A percentile compares a stretch with the other conserved stretches of the same genome.
Evolutionary conservation across 2,329 filamentous ascomycete genomes (phyloP).

Genomic region (Rhinocladiella mackenziei): DNA sequence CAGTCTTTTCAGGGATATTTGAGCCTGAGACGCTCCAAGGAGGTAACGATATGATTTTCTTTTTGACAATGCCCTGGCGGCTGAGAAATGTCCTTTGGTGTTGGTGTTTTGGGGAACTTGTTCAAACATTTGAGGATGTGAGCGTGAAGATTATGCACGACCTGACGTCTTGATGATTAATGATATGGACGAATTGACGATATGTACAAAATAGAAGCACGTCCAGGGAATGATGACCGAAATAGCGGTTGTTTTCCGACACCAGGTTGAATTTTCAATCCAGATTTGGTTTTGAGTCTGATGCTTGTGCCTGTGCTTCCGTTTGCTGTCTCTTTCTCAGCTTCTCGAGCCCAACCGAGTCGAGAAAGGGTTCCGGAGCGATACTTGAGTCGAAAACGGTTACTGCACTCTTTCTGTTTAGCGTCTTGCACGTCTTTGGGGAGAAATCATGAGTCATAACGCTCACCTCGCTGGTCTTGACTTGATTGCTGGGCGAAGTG

Average conservation of each 20-base stretch:
- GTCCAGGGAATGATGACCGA: neutral
- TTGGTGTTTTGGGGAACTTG: slow-evolving; percentile 8
- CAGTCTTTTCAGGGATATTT: slow-evolving; percentile 11
- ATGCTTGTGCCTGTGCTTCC: slow-evolving; percentile 3
- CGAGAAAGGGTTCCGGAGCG: slow-evolving; percentile 39
- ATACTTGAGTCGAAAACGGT: slow-evolving; percentile 36
- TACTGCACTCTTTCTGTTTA: slow-evolving; percentile 19
- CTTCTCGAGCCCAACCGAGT: slow-evolving; percentile 35
- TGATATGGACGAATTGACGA: slow-evolving; percentile 25
- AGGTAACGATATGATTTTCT: slow-evolving; percentile 7
- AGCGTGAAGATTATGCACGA: slow-evolving; percentile 15
- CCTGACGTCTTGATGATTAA: slow-evolving; percentile 21
- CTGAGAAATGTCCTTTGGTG: slow-evolving; percentile 7
- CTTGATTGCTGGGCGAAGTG: slow-evolving; percentile 17
- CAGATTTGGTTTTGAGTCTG: neutral
- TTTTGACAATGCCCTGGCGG: slow-evolving; percentile 17
- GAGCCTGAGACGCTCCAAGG: slow-evolving; percentile 1
- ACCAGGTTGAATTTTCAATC: slow-evolving; percentile 1
- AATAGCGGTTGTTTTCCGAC: neutral
- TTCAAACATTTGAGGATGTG: neutral
- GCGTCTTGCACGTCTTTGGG: too few relatives aligned
- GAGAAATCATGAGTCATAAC: slow-evolving; percentile 6
- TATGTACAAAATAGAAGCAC: slow-evolving; percentile 18
- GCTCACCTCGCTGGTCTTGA: slow-evolving; percentile 26
- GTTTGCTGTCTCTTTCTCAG: slow-evolving; percentile 30